Conservation (phyloP, 768 basidiomycete genomes). For the Pleurotus cornucopiae region DNA sequence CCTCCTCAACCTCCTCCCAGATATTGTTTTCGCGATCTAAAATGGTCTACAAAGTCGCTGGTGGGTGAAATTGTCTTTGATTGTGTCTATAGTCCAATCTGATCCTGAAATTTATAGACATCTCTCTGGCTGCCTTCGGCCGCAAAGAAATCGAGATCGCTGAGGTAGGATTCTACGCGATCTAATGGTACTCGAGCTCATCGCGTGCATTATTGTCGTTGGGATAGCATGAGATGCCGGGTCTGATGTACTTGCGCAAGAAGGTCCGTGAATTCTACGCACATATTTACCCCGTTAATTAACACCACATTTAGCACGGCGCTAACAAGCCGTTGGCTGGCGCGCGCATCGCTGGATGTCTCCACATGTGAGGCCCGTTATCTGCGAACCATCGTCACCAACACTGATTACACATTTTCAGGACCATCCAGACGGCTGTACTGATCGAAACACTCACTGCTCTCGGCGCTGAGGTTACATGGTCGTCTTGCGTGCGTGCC, state of each 20-base stretch:
- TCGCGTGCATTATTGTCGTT: not conserved
- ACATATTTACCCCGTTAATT: constrained; percentile 9
- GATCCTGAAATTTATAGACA: constrained; percentile 43
- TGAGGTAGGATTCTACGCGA: constrained; percentile 56
- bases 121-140: constrained; percentile 98
- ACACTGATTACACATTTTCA: constrained; percentile 25
- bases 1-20: constrained; percentile 15
- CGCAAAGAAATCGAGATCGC: constrained; percentile 99
- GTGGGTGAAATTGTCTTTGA: constrained; percentile 32
- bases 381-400: no score
- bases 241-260: constrained; percentile 87
- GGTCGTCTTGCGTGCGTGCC: constrained; percentile 90
- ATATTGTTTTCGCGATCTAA: constrained; percentile 15
- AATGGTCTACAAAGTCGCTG: constrained; percentile 92
- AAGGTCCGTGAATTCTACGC: constrained; percentile 51
- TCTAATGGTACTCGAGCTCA: constrained; percentile 8
- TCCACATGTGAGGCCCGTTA: constrained; percentile 74
- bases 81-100: not conserved
- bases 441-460: constrained; percentile 96
- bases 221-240: constrained; percentile 85
- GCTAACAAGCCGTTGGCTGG: constrained; percentile 84
- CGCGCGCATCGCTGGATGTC: constrained; percentile 94
- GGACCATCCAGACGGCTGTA: constrained; percentile 98
- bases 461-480: constrained; percentile 95
- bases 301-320: constrained; percentile 52